Percentiles rank a stretch among this genome's conserved stretches.
phyloP scores from a whole-genome alignment of 2,329 filamentous ascomycete species.

The Pezicula neosporulosa region DNA sequence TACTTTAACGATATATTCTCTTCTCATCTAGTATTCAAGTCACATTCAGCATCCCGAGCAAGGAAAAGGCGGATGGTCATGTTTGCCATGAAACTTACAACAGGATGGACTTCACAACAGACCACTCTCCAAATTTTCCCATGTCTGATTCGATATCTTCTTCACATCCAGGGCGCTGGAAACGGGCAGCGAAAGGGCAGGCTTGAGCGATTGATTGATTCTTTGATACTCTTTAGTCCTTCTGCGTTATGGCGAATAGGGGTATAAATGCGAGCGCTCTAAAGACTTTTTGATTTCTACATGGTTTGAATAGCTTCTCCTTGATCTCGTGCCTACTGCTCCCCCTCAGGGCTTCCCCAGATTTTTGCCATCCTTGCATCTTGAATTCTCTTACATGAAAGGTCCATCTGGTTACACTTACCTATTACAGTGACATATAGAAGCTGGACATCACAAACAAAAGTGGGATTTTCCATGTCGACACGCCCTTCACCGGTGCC shows the following conservation, averaged over 20 bases:
- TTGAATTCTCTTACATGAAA: no score
- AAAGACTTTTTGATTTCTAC: background rate
- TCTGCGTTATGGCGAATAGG: conserved; percentile 1
- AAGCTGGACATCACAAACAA: background rate
- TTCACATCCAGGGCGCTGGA: conserved; percentile 2
- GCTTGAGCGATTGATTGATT: conserved; percentile 1
- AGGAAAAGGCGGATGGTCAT: background rate
- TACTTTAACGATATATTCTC: conserved; percentile 49
- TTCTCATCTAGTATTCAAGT: background rate
- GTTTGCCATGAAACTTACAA: background rate
- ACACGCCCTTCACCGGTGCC: background rate
- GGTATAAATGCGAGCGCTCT: conserved; percentile 1
- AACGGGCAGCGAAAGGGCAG: background rate
- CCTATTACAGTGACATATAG: background rate
- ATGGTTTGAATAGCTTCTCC: background rate
- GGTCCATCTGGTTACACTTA: no score
- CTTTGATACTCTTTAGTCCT: background rate
- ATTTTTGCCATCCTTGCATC: no score
- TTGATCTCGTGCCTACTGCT: background rate
- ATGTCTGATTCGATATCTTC: background rate
- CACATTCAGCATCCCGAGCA: background rate
- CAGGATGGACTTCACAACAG: background rate
- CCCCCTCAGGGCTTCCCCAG: background rate
- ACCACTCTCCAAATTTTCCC: background rate
- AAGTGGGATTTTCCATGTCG: background rate